Conservation (phyloP, 1,139 yeast genomes). For the Suhomyces anneliseae region DNA sequence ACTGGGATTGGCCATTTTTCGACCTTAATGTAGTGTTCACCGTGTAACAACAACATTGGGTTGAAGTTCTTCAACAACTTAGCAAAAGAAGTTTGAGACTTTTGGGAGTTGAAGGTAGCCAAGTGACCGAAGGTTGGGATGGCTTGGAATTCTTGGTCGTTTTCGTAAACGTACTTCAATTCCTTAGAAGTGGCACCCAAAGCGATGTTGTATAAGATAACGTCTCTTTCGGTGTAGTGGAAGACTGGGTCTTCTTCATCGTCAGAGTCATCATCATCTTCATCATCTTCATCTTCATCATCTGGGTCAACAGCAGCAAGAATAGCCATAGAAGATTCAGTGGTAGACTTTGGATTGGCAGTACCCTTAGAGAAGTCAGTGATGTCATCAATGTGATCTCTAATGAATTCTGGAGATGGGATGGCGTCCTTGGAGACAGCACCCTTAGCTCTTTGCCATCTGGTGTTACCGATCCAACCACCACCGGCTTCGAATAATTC, state of each 20-base stretch:
- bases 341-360: constrained; percentile 61
- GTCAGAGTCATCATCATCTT: constrained; percentile 51
- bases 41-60: constrained; percentile 87
- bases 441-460: constrained; percentile 95
- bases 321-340: constrained; percentile 80
- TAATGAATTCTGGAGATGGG: constrained; percentile 68
- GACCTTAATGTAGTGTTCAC: constrained; percentile 89
- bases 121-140: constrained; percentile 91
- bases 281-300: constrained; percentile 49
- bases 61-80: constrained; percentile 75
- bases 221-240: constrained; percentile 64
- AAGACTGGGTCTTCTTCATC: constrained; percentile 50
- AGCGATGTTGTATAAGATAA: constrained; percentile 84
- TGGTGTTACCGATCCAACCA: constrained; percentile 93
- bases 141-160: constrained; percentile 77
- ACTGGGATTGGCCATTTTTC: constrained; percentile 81
- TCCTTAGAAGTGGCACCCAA: constrained; percentile 83
- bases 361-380: constrained; percentile 63
- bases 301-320: constrained; percentile 63
- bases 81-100: constrained; percentile 53
- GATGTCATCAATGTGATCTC: constrained; percentile 65
- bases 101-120: constrained; percentile 59
- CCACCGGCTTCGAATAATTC: constrained; percentile 64
- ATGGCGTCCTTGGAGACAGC: constrained; percentile 57
- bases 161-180: constrained; percentile 78